Evolutionary conservation across 2,329 filamentous ascomycete genomes (phyloP).

Genomic region (Neofusicoccum cordaticola): DNA sequence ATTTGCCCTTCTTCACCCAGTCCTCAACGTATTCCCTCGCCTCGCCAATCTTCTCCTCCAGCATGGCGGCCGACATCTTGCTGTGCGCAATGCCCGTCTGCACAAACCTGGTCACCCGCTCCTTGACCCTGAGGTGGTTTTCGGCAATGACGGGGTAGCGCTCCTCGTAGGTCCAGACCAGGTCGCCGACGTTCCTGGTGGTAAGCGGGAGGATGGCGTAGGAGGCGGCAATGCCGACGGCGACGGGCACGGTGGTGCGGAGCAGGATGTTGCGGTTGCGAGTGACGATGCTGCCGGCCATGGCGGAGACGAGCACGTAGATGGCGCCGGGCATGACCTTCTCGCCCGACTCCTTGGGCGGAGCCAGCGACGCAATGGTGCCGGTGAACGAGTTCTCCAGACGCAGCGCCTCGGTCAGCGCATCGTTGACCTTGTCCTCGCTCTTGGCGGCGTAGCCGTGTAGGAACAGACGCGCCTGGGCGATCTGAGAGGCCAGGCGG

Average conservation of each 20-base stretch:
- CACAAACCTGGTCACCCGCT: slow-evolving; percentile 66
- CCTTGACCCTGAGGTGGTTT: slow-evolving; percentile 70
- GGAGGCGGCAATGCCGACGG: slow-evolving; percentile 77
- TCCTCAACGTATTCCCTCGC: slow-evolving; percentile 76
- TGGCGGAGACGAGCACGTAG: slow-evolving; percentile 89
- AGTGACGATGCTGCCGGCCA: slow-evolving; percentile 90
- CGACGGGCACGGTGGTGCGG: slow-evolving; percentile 71
- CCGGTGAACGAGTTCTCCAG: slow-evolving; percentile 87
- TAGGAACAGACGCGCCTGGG: slow-evolving; percentile 73
- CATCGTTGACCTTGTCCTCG: slow-evolving; percentile 79
- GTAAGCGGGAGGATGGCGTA: slow-evolving; percentile 86
- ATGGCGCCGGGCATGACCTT: slow-evolving; percentile 83
- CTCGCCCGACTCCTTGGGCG: slow-evolving; percentile 80
- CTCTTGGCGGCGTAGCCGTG: slow-evolving; percentile 70
- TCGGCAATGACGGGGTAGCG: slow-evolving; percentile 79
- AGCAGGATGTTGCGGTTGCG: slow-evolving; percentile 84
- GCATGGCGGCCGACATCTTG: slow-evolving; percentile 65
- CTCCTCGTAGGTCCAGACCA: slow-evolving; percentile 92
- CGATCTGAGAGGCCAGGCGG: slow-evolving; percentile 79
- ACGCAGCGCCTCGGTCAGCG: slow-evolving; percentile 75
- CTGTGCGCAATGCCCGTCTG: slow-evolving; percentile 73
- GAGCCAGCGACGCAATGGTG: slow-evolving; percentile 85
- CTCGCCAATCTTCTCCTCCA: slow-evolving; percentile 76
- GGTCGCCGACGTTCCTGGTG: slow-evolving; percentile 80
- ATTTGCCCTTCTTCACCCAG: slow-evolving; percentile 90